Evolutionary conservation across 345 rosid genomes (phyloP).

Genomic region (Euphorbia peplus): DNA sequence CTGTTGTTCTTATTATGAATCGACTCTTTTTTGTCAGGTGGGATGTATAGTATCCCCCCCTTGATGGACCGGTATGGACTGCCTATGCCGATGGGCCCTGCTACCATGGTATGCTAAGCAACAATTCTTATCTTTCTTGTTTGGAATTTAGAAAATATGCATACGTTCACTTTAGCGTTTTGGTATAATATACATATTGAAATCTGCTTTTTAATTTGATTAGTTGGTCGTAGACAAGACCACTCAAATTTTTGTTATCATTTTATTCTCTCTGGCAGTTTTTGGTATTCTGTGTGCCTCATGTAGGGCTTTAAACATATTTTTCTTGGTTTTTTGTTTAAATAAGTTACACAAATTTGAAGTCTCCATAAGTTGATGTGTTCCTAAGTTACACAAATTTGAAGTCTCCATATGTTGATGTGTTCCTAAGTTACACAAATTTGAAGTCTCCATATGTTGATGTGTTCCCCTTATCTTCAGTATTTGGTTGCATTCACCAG

Average conservation of each 20-base stretch:
- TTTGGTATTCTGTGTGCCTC: neutral
- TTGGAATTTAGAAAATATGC: neutral
- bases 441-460: neutral
- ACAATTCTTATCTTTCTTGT: neutral
- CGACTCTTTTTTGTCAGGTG: slow-evolving; percentile 40
- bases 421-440: neutral
- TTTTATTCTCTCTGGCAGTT: neutral
- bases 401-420: neutral
- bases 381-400: neutral
- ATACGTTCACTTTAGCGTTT: neutral
- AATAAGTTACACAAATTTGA: neutral
- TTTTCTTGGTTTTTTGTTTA: neutral
- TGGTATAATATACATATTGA: neutral
- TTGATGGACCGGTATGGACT: slow-evolving; percentile 88
- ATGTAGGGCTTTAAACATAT: neutral
- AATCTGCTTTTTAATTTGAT: neutral
- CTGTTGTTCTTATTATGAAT: neutral
- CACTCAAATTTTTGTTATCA: neutral
- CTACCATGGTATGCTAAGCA: slow-evolving; percentile 61
- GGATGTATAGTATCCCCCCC: slow-evolving; percentile 86
- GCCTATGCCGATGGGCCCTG: slow-evolving; percentile 78
- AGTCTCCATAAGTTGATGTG: neutral
- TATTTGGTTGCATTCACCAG: slow-evolving; percentile 2
- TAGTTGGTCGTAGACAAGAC: neutral
- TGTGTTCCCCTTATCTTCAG: neutral